Evolutionary conservation across 139 green algal species (phyloP), one percentile per base, ranked within the genome.

Genomic region (Zygnema circumcarinatum): DNA sequence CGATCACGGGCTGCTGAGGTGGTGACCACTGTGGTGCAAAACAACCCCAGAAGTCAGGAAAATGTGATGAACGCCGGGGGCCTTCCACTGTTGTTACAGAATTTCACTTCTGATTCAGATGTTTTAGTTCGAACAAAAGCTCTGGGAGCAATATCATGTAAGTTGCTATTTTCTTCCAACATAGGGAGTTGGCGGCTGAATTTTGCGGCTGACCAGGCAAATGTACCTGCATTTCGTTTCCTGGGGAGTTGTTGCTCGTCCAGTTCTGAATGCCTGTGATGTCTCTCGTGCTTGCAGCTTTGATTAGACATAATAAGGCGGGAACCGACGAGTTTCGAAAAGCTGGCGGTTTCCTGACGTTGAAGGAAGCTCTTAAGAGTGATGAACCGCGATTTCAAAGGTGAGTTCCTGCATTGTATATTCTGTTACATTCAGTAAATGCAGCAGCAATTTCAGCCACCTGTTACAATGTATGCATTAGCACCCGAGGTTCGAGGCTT

Each of bases 11-110:
- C 87, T 31, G 87, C 87, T 21, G 87, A 91, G 73, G 87, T 91
- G 29, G 86, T 91, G 2, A 36, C 69, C 20, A 91, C 87, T 0
- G 54, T 88, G 20, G 87, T 92, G 85, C 87, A 91, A 53, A 91
- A 91, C 53, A 91, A 91, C 74, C 74, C 84, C 2, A 41, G 79
- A 38, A 40, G 31, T n/a, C 87, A 91, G 68, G 25, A 62, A 36
- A 83, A 88, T 67, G 79, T 90, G n/a, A 89, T 90, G 87, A 47
- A 92, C 11, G 86, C 40, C 31, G 47, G 53, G 29, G 85, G 85
- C 31, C n/a, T 89, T 33, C 39, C 42, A 7, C 41, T 32, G 21
- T 69, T 90, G 33, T 69, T 89, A 20, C 2, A 88, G 20, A 83
- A 76, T n/a, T 35, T 88, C 69, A 21, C 40, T 25, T 38, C 68